phyloP scores from a whole-genome alignment of 345 rosid genomes.

The Syzygium oleosum region DNA sequence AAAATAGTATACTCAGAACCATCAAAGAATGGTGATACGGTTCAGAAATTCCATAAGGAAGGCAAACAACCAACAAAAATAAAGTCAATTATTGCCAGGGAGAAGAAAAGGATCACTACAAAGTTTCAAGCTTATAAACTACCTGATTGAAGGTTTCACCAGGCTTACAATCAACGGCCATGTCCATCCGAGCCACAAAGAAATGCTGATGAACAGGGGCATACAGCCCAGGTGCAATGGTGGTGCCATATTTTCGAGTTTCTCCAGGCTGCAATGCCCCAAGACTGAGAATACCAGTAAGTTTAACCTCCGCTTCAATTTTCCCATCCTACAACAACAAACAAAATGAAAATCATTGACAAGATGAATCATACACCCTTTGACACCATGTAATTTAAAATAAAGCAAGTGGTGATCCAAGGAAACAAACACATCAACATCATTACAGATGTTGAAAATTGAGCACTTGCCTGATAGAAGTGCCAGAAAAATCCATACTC shows the following conservation, averaged over 20 bases:
- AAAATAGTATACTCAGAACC: neutral
- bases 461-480: slow-evolving; percentile 54
- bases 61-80: neutral
- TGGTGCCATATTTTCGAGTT: slow-evolving; percentile 61
- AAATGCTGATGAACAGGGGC: slow-evolving; percentile 84
- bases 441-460: neutral
- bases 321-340: slow-evolving; percentile 46
- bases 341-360: neutral
- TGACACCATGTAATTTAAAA: neutral
- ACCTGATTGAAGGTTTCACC: slow-evolving; percentile 70
- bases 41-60: neutral
- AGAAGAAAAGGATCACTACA: neutral
- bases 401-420: neutral
- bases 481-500: slow-evolving; percentile 76
- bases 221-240: slow-evolving; percentile 70
- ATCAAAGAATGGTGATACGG: neutral
- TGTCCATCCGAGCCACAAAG: slow-evolving; percentile 72
- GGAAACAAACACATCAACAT: neutral
- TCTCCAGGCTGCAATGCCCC: slow-evolving; percentile 75
- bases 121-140: neutral
- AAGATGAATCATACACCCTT: neutral
- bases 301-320: slow-evolving; percentile 74
- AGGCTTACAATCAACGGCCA: slow-evolving; percentile 71
- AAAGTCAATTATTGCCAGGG: neutral
- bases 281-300: slow-evolving; percentile 64